Percentiles rank a stretch among this genome's conserved stretches.
Conservation (phyloP, 306 rosid genomes). For the Sicyos baderoa region DNA sequence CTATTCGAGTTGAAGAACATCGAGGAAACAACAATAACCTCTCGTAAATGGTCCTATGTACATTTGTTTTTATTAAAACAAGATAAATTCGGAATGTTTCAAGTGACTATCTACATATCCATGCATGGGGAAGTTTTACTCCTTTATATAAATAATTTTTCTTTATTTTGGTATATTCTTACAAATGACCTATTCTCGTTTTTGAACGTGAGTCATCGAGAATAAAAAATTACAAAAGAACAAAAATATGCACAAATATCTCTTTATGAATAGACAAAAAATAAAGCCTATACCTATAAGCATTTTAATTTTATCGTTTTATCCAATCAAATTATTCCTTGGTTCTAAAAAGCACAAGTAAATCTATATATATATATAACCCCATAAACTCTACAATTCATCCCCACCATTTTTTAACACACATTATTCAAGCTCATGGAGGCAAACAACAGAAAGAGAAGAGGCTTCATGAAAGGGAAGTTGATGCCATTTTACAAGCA, state of each 20-base stretch:
- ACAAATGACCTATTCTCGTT: background rate
- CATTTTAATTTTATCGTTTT: background rate
- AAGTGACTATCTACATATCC: too few species aligned
- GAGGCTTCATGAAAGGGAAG: slow-evolving; percentile 56
- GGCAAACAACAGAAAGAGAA: slow-evolving; percentile 33
- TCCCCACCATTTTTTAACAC: background rate
- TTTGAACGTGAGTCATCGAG: background rate
- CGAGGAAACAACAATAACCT: too few species aligned
- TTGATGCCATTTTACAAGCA: slow-evolving; percentile 43
- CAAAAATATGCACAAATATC: background rate
- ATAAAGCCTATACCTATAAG: background rate
- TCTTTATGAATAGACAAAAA: background rate
- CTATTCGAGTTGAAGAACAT: too few species aligned
- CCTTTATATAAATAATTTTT: background rate
- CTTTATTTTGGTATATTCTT: background rate
- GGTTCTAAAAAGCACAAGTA: background rate
- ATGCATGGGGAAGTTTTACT: too few species aligned
- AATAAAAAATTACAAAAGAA: background rate
- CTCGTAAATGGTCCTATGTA: too few species aligned
- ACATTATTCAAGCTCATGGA: background rate
- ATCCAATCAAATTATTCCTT: background rate
- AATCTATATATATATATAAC: background rate
- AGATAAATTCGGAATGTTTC: too few species aligned
- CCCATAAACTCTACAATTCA: background rate
- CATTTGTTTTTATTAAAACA: too few species aligned